Evolutionary conservation across 805 yeast species (phyloP).

Genomic region (Lipomyces sp.): DNA sequence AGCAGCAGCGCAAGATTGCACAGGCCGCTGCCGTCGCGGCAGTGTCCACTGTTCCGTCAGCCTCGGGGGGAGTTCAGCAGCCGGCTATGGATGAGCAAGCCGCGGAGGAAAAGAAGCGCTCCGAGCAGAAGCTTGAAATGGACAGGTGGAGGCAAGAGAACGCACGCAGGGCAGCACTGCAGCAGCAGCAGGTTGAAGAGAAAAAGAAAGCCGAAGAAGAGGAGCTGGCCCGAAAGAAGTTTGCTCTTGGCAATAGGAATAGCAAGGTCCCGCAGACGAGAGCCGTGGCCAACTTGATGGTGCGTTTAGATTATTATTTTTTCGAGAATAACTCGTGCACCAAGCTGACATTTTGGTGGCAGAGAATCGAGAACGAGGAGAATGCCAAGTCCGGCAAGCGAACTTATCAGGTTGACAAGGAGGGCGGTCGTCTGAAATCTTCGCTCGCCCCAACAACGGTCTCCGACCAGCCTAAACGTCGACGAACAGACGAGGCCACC

Average conservation of each 20-base stretch:
- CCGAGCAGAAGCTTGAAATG: constrained; percentile 23
- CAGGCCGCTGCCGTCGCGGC: constrained; percentile 9
- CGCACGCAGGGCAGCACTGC: constrained; percentile 16
- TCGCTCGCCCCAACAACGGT: constrained; percentile 2
- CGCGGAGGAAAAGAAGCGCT: constrained; percentile 12
- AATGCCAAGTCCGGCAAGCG: constrained; percentile 16
- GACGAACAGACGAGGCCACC: constrained; percentile 21
- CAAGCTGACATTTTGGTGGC: neutral
- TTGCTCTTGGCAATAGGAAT: constrained; percentile 10
- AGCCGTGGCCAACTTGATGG: constrained; percentile 9
- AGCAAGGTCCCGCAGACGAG: constrained; percentile 18
- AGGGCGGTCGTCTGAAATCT: constrained; percentile 1
- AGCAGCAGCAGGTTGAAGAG: constrained; percentile 14
- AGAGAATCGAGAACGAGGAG: constrained; percentile 9
- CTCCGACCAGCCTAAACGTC: constrained; percentile 21
- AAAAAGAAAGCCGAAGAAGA: constrained; percentile 13
- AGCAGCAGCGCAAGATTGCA: constrained; percentile 30
- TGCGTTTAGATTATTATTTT: neutral
- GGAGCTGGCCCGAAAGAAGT: constrained; percentile 11
- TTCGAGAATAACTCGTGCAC: too few relatives aligned
- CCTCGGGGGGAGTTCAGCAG: neutral
- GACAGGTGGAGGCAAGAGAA: constrained; percentile 28
- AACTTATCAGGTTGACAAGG: constrained; percentile 12
- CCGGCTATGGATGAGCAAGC: neutral
- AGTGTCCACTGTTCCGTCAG: neutral